phyloP scores from a whole-genome alignment of 768 basidiomycete species.

The Boletus vermiculosoides region DNA sequence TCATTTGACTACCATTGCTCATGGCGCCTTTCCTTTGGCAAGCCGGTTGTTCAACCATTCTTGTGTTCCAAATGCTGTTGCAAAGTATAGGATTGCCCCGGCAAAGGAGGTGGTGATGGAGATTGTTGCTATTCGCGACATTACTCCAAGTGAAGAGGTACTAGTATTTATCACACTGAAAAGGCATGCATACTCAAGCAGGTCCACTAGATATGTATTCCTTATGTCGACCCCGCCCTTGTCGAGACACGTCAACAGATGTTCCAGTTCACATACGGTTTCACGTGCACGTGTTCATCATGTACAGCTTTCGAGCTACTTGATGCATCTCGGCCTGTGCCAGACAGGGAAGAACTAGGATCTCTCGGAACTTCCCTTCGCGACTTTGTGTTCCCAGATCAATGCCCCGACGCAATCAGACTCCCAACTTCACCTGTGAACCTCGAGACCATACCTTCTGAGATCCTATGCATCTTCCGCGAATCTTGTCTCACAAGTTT shows the following conservation, averaged over 20 bases:
- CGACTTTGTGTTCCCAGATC: constrained; percentile 37
- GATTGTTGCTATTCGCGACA: constrained; percentile 59
- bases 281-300: constrained; percentile 59
- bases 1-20: constrained; percentile 65
- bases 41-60: constrained; percentile 85
- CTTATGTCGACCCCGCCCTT: constrained; percentile 79
- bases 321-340: constrained; percentile 40
- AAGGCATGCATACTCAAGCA: not conserved
- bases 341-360: constrained; percentile 17
- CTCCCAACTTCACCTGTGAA: constrained; percentile 31
- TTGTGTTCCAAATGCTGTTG: constrained; percentile 69
- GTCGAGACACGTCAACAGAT: constrained; percentile 57
- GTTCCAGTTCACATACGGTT: constrained; percentile 63
- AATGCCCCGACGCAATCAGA: constrained; percentile 15
- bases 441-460: constrained; percentile 35
- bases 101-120: constrained; percentile 52
- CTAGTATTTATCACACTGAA: not conserved
- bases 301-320: constrained; percentile 47
- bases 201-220: constrained; percentile 58
- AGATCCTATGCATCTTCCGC: constrained; percentile 46
- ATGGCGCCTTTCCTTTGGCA: constrained; percentile 74
- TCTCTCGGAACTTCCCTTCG: constrained; percentile 36
- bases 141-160: constrained; percentile 66
- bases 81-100: constrained; percentile 51
- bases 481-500: constrained; percentile 57